Percentiles rank a stretch among this genome's conserved stretches.
Evolutionary conservation across 179 eudicot species (phyloP).

Genomic region (Drosera spatulata): DNA sequence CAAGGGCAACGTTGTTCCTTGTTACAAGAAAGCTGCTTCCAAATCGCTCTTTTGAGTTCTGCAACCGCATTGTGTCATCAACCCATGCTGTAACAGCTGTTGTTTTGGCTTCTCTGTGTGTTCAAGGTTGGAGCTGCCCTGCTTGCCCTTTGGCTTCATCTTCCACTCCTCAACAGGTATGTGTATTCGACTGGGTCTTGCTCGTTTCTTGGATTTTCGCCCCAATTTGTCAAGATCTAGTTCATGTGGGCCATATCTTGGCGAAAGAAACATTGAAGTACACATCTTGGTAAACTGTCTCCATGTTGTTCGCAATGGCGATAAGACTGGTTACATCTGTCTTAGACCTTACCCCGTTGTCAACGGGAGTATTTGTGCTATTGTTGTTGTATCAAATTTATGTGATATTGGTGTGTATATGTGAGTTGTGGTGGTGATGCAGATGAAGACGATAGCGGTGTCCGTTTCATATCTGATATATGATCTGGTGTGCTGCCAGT

Average conservation of each 20-base stretch:
- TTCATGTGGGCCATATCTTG: too few relatives aligned
- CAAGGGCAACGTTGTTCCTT: slow-evolving; percentile 47
- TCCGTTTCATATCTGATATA: slow-evolving; percentile 53
- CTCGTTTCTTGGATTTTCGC: background rate
- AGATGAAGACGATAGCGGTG: slow-evolving; percentile 68
- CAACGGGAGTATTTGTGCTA: too few relatives aligned
- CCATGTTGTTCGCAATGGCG: too few relatives aligned
- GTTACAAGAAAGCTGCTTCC: slow-evolving; percentile 37
- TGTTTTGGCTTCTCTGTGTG: slow-evolving; percentile 33
- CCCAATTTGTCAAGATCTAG: too few relatives aligned
- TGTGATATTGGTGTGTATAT: too few relatives aligned
- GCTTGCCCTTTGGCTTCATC: slow-evolving; percentile 59
- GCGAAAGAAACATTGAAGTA: too few relatives aligned
- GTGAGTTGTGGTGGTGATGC: slow-evolving; percentile 1
- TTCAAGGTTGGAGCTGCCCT: slow-evolving; percentile 70
- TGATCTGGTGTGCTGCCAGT: slow-evolving; percentile 57
- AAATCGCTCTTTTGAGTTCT: slow-evolving; percentile 55
- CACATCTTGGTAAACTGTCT: too few relatives aligned
- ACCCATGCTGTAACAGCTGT: slow-evolving; percentile 57
- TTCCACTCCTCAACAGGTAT: slow-evolving; percentile 60
- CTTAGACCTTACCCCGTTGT: too few relatives aligned
- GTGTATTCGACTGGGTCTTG: too few relatives aligned
- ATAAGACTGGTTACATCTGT: too few relatives aligned
- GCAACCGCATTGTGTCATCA: slow-evolving; percentile 66
- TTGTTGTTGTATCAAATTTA: too few relatives aligned